phyloP scores from a whole-genome alignment of 441 rosid species.

The Raphanus hybrid region DNA sequence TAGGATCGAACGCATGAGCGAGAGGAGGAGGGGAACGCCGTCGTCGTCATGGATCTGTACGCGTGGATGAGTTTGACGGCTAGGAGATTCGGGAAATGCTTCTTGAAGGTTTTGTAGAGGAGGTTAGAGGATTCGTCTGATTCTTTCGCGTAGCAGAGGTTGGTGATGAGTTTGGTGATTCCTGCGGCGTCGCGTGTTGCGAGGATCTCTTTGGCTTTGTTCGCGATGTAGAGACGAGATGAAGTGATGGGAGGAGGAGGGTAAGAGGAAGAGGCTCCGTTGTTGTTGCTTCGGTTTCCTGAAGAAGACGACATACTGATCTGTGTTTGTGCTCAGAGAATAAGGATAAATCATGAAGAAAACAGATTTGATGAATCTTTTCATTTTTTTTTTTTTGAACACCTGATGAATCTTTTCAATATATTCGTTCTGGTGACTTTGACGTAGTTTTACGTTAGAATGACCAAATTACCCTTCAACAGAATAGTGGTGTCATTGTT shows the following conservation, averaged over 20 bases:
- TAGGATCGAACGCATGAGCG: neutral
- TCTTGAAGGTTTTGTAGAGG: constrained; percentile 4
- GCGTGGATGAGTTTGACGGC: constrained; percentile 16
- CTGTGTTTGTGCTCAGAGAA: neutral
- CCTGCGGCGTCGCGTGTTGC: neutral
- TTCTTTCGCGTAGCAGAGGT: constrained; percentile 30
- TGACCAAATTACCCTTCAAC: neutral
- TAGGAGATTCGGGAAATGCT: constrained; percentile 20
- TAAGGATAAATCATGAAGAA: neutral
- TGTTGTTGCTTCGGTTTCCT: too few species aligned
- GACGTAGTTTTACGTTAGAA: neutral
- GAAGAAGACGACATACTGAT: neutral
- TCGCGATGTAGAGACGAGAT: neutral
- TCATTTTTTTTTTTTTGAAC: neutral
- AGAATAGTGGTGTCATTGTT: neutral
- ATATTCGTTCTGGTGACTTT: neutral
- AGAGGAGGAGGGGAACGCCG: neutral
- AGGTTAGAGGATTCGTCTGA: neutral
- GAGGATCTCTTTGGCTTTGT: constrained; percentile 9
- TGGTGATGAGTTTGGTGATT: constrained; percentile 19
- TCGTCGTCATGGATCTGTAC: neutral
- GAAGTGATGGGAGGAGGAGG: constrained; percentile 17
- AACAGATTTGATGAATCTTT: neutral
- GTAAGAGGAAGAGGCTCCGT: constrained; percentile 12
- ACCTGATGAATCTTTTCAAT: neutral